A percentile compares a stretch with the other conserved stretches of the same genome.
These are phyloP conservation scores for Solanum pinnatisectum DNA, from an alignment of 257 asterid species.

Conservation along the genomic window DNA sequence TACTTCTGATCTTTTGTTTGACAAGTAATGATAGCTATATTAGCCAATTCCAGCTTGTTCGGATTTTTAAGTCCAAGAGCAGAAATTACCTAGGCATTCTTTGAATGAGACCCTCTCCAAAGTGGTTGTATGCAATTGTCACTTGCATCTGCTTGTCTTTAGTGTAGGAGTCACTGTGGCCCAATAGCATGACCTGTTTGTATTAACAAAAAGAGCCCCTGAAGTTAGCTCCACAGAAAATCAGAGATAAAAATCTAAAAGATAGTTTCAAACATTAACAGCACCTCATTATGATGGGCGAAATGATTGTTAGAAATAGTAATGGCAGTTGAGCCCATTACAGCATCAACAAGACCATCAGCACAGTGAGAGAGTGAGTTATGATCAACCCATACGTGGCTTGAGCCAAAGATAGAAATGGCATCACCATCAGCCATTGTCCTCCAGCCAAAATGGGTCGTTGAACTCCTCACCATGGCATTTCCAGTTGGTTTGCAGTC, in stretches of 20 bases:
- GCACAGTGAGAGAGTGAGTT: constrained; percentile 83
- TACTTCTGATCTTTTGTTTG: background rate
- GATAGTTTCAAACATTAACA: background rate
- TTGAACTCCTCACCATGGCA: constrained; percentile 89
- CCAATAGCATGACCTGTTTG: constrained; percentile 80
- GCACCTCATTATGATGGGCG: constrained; percentile 88
- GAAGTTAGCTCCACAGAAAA: background rate
- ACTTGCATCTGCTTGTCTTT: constrained; percentile 93
- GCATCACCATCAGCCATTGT: constrained; percentile 95
- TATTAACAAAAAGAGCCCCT: background rate
- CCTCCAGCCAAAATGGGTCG: constrained; percentile 81
- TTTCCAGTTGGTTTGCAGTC: constrained; percentile 85
- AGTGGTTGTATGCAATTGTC: constrained; percentile 90
- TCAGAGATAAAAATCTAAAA: background rate
- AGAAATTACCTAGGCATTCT: constrained; percentile 84
- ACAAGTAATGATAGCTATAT: background rate
- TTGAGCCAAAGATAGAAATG: constrained; percentile 73
- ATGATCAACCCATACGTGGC: constrained; percentile 92
- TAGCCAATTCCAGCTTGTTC: background rate
- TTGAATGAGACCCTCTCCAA: constrained; percentile 87
- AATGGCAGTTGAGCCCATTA: constrained; percentile 89
- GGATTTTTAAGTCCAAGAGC: background rate
- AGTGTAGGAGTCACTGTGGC: constrained; percentile 81
- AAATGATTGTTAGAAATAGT: constrained; percentile 83
- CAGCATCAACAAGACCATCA: constrained; percentile 92